phyloP scores from a whole-genome alignment of 805 yeast species.

The Torulaspora quercuum region DNA sequence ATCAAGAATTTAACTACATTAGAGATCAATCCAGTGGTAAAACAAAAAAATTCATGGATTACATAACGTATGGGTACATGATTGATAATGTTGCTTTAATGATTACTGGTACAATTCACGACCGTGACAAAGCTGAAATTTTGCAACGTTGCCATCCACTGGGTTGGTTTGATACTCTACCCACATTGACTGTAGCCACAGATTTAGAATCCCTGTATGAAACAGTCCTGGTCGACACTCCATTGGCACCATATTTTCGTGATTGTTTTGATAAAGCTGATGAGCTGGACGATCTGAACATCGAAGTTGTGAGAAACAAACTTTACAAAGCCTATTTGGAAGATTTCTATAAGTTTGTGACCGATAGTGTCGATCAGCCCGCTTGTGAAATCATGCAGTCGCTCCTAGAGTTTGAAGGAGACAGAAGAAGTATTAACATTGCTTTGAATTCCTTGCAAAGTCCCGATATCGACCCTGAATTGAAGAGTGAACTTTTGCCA shows the following conservation, averaged over 20 bases:
- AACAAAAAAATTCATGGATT: slow-evolving; percentile 81
- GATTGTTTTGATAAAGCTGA: slow-evolving; percentile 80
- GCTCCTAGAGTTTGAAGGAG: slow-evolving; percentile 86
- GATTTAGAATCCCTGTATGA: slow-evolving; percentile 91
- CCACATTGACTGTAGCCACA: slow-evolving; percentile 90
- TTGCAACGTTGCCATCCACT: slow-evolving; percentile 90
- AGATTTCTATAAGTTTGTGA: slow-evolving; percentile 70
- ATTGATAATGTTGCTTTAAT: slow-evolving; percentile 93
- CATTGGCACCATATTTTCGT: slow-evolving; percentile 93
- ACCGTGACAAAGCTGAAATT: slow-evolving; percentile 85
- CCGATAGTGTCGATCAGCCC: slow-evolving; percentile 61
- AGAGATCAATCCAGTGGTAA: slow-evolving; percentile 80
- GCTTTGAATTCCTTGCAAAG: slow-evolving; percentile 73
- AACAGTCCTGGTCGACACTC: slow-evolving; percentile 92
- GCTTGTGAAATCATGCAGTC: slow-evolving; percentile 76
- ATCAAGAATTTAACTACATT: slow-evolving; percentile 80
- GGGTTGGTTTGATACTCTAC: slow-evolving; percentile 98
- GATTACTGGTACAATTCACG: slow-evolving; percentile 96
- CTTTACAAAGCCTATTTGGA: slow-evolving; percentile 91
- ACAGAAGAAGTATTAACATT: slow-evolving; percentile 89
- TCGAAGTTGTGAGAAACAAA: slow-evolving; percentile 89
- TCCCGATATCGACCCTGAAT: slow-evolving; percentile 55
- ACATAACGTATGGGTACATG: slow-evolving; percentile 94
- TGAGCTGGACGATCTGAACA: slow-evolving; percentile 91
- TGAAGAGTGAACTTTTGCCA: slow-evolving; percentile 77